A percentile compares a stretch with the other conserved stretches of the same genome.
phyloP scores from a whole-genome alignment of 1,284 basidiomycete species.

The Pyrrhoderma lamaoense region DNA sequence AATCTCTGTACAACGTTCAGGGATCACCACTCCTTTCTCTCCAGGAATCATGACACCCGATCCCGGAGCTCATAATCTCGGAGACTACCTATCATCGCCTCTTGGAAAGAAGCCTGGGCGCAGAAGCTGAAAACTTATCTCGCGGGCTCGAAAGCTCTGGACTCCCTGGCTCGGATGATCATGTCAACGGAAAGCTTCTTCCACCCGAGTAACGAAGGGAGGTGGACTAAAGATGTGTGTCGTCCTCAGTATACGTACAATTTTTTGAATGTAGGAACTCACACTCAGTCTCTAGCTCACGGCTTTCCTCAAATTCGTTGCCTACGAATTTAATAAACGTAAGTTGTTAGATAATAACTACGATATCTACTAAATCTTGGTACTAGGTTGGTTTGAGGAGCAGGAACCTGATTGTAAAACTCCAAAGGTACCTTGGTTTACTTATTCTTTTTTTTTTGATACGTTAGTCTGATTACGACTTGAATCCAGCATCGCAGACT shows the following conservation, averaged over 20 bases:
- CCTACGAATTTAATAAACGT: conserved; percentile 84
- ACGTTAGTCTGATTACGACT: conserved; percentile 9
- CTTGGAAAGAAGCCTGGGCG: conserved; percentile 35
- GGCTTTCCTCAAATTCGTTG: conserved; percentile 81
- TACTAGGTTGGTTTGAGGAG: conserved; percentile 81
- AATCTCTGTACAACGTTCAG: conserved; percentile 26
- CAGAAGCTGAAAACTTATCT: conserved; percentile 54
- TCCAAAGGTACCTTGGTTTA: conserved; percentile 42
- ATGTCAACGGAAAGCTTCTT: conserved; percentile 88
- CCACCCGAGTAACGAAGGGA: conserved; percentile 71
- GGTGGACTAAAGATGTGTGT: conserved; percentile 63
- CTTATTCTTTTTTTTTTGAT: neutral
- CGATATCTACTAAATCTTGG: conserved; percentile 9
- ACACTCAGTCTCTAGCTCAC: conserved; percentile 41
- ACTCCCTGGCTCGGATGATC: conserved; percentile 77
- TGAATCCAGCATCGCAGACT: conserved; percentile 58
- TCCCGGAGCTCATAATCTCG: conserved; percentile 28
- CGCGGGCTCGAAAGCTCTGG: conserved; percentile 81
- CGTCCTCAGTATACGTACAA: too few species aligned
- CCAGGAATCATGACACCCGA: conserved; percentile 53
- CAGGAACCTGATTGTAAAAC: conserved; percentile 78
- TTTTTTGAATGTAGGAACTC: conserved; percentile 2
- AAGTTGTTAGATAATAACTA: conserved; percentile 20
- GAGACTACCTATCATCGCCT: conserved; percentile 57
- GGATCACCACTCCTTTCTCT: conserved; percentile 51